Conservation (phyloP, 2,329 filamentous ascomycete species). For the Aspergillus pseudotamarii region DNA sequence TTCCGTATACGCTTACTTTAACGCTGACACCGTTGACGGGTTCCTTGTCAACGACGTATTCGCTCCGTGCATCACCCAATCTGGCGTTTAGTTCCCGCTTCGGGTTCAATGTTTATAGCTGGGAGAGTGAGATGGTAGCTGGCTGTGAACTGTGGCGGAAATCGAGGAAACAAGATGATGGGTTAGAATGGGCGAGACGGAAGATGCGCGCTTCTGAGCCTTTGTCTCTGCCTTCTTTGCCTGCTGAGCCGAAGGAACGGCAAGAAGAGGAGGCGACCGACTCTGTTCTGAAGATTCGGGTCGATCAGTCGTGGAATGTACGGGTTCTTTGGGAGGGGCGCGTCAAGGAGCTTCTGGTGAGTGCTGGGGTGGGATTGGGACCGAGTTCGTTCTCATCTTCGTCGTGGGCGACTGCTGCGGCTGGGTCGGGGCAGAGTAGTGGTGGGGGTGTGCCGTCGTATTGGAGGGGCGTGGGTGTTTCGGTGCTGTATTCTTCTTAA, state of each 20-base stretch:
- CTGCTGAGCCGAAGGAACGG: background rate
- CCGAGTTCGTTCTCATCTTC: constrained; percentile 42
- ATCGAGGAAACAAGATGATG: constrained; percentile 50
- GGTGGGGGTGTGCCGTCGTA: constrained; percentile 37
- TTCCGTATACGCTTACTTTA: constrained; percentile 89
- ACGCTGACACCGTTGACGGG: constrained; percentile 95
- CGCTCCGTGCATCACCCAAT: constrained; percentile 80
- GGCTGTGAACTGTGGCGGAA: constrained; percentile 88
- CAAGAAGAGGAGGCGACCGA: constrained; percentile 64
- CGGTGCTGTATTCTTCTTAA: constrained; percentile 47
- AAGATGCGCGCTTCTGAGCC: constrained; percentile 37
- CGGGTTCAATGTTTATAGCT: constrained; percentile 97
- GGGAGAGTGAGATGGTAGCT: constrained; percentile 90
- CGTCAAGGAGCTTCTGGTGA: constrained; percentile 90
- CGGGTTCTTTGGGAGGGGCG: constrained; percentile 91
- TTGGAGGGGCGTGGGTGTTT: constrained; percentile 47
- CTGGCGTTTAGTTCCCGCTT: constrained; percentile 87
- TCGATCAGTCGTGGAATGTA: constrained; percentile 86
- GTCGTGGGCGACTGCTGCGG: constrained; percentile 27
- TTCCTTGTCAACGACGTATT: constrained; percentile 87
- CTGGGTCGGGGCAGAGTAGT: constrained; percentile 26
- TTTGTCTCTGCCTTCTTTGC: constrained; percentile 17
- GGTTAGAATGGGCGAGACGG: constrained; percentile 45
- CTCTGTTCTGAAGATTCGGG: constrained; percentile 84
- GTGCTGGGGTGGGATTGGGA: constrained; percentile 83